Base-by-base conservation (phyloP, 306 rosid genomes). In the Castanospermum australe region DNA sequence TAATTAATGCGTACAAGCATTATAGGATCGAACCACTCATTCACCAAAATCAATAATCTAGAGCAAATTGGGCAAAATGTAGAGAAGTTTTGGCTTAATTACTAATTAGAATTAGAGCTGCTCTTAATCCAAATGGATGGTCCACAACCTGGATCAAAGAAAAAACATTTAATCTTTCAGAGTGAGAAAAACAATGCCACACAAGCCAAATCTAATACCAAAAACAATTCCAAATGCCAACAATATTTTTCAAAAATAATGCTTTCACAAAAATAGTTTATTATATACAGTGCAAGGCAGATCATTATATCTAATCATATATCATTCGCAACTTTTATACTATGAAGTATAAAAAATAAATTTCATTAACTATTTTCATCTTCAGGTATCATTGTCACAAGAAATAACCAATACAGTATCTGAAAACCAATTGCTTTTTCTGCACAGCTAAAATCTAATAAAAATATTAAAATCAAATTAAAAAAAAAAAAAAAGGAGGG, bases 381-480 rank as follows among this genome's bases (percentile, higher is more conserved):
- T 48, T 14, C 70, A 42, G 22, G 59, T 51, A 54, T 42, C 42
- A 52, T 52, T 13, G 17, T 50, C 39, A 38, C 10, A 59, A 59
- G 32, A 77, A 36, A 72, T 9, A 57, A 44, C 54, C 36, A 45
- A 65, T 59, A 38, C 50, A 45, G 35, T 39, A 14, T 44, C 45
- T 60, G 24, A 67, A 61, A 84, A 75, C 13, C 61, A 54, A 56
- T 15, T 66, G 54, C 71, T 66, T n/a, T 2, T 57, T 52, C 33
- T 63, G 52, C 64, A 44, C n/a, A 66, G 70, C 68, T n/a, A 72
- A 77, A 72, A 36, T 41, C 33, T 57, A 70, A 62, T 42, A 17
- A 67, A 41, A 60, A 24, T 55, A 12, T 60, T 24, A 41, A 38
- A 39, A 41, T 51, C 5, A 24, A 45, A 41, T 36, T 39, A 24